Percentiles rank a stretch among this genome's conserved stretches.
Evolutionary conservation across 495 filamentous ascomycete species (phyloP).

Genomic region (Penicillium herquei): DNA sequence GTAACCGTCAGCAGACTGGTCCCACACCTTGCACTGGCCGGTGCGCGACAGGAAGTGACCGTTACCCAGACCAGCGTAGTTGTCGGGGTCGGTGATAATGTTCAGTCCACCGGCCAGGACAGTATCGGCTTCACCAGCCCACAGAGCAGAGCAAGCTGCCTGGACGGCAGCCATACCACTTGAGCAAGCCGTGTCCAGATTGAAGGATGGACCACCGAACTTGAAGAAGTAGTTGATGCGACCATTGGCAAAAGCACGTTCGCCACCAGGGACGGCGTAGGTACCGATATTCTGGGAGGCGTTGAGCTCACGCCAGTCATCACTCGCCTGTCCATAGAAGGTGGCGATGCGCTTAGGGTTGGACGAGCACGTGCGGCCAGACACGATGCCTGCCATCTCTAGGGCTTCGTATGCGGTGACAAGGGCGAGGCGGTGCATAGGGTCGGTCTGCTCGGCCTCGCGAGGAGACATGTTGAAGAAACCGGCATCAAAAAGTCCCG

Average conservation of each 20-base stretch:
- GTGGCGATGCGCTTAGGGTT: slow-evolving; percentile 68
- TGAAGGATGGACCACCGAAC: slow-evolving; percentile 66
- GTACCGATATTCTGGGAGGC: slow-evolving; percentile 72
- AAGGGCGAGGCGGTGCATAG: slow-evolving; percentile 70
- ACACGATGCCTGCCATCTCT: slow-evolving; percentile 62
- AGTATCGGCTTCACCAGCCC: slow-evolving; percentile 65
- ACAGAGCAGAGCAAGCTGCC: slow-evolving; percentile 61
- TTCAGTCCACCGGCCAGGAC: slow-evolving; percentile 73
- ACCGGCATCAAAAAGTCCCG: slow-evolving; percentile 26
- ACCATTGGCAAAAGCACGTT: slow-evolving; percentile 65
- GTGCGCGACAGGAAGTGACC: slow-evolving; percentile 65
- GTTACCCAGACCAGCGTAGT: slow-evolving; percentile 64
- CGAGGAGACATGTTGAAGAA: slow-evolving; percentile 36
- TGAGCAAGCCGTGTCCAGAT: slow-evolving; percentile 75
- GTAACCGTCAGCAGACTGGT: slow-evolving; percentile 68
- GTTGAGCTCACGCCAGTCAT: slow-evolving; percentile 78
- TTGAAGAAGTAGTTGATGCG: slow-evolving; percentile 52
- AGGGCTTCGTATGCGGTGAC: slow-evolving; percentile 75
- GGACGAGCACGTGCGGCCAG: slow-evolving; percentile 4
- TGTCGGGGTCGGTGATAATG: slow-evolving; percentile 64
- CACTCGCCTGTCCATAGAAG: slow-evolving; percentile 78
- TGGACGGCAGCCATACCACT: slow-evolving; percentile 52
- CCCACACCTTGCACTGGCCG: slow-evolving; percentile 63
- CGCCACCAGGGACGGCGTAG: slow-evolving; percentile 73
- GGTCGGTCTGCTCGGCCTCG: slow-evolving; percentile 65